Base-by-base conservation (phyloP, 2,329 filamentous ascomycete genomes). In the Ophiostoma sp. region DNA sequence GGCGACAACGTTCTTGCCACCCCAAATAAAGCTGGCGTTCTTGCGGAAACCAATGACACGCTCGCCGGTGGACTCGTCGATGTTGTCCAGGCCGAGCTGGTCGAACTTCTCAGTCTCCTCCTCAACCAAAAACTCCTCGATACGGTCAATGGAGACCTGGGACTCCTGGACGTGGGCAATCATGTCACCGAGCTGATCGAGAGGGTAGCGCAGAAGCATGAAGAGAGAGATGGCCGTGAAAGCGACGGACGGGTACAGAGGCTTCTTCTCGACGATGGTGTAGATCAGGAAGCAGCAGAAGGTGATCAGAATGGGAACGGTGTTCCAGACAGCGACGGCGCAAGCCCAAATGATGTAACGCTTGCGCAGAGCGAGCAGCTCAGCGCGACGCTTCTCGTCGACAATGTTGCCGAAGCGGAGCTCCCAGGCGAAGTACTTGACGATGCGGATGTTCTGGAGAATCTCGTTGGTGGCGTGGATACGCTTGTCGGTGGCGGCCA, bases 361-460 rank as follows among this genome's bases (percentile, higher is more conserved):
- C 52, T 88, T 89, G 73, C 94, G 91, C 72, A 99, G 83, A 42
- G 93, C 90, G 78, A 88, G 90, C 70, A 99, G 86, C 81, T 99
- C 96, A 2, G 85, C 85, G 59, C 87, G 86, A 75, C 96, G 90
- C 84, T 97, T 98, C 81, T 98, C 95, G 75, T 97, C 92, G 45
- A 99, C 94, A 72, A 93, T 90, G 28, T 89, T 88, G 73, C 93
- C 89, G 80, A 98, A 99, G 2, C 95, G 92, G 78, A 94, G 90
- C 81, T 99, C 96, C 96, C 96, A 99, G 0, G 96, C 95, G 80
- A 99, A 99, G 82, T 96, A 99, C 81, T 99, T 99, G 88, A 99
- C 98, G 80, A 99, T 98, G 70, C 96, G 91, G 77, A 99, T 98
- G 78, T 98, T 99, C 80, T 97, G 95, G 36, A 99, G 85, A 8